Evolutionary conservation across 2,329 filamentous ascomycete species (phyloP).

Genomic region (Lasiodiplodia citricola): DNA sequence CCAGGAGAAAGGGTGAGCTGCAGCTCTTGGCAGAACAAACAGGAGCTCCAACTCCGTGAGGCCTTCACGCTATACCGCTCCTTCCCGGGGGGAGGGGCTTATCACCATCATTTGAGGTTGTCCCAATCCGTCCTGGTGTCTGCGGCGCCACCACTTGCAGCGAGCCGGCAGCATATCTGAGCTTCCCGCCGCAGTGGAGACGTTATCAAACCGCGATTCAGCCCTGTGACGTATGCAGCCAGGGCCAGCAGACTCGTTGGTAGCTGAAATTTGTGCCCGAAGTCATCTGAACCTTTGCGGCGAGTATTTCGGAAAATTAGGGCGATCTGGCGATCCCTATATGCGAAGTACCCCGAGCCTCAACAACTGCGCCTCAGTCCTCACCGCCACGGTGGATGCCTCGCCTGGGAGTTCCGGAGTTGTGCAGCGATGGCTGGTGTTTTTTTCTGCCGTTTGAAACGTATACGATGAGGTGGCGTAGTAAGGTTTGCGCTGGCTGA

Average conservation of each 20-base stretch:
- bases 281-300: neutral
- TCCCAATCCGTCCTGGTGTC: neutral
- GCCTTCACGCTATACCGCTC: constrained; percentile 11
- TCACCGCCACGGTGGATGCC: neutral
- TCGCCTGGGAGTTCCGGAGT: neutral
- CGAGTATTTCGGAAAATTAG: constrained; percentile 22
- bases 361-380: neutral
- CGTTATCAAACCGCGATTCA: constrained; percentile 22
- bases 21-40: neutral
- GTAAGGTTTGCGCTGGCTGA: neutral
- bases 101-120: constrained; percentile 8
- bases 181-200: neutral
- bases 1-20: neutral
- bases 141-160: neutral
- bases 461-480: neutral
- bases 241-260: neutral
- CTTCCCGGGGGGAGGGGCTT: neutral
- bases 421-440: too few relatives aligned
- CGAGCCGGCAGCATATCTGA: constrained; percentile 12
- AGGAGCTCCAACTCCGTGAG: neutral
- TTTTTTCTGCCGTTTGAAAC: neutral
- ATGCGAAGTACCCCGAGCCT: constrained; percentile 4
- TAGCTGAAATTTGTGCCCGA: neutral
- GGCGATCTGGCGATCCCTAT: constrained; percentile 22
- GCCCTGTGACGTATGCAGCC: constrained; percentile 16